Percentiles rank a stretch among this genome's conserved stretches.
Evolutionary conservation across 306 rosid species (phyloP).

Genomic region (Corylus heterophylla): DNA sequence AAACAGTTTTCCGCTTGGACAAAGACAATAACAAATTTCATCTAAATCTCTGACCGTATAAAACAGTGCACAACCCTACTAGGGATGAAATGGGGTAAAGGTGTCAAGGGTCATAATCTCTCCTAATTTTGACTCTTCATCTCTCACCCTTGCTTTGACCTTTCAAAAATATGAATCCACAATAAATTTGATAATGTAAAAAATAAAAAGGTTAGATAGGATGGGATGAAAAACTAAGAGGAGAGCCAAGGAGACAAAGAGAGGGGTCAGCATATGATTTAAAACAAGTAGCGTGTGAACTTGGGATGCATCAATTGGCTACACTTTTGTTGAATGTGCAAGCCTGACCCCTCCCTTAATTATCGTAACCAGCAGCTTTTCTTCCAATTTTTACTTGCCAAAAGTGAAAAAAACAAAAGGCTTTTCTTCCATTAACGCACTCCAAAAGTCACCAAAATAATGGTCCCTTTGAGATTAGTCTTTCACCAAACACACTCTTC

Average conservation of each 20-base stretch:
- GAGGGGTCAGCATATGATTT: conserved; percentile 41
- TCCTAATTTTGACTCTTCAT: no score
- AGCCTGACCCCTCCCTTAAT: conserved; percentile 7
- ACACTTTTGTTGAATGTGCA: conserved; percentile 5
- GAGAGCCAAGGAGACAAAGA: conserved; percentile 33
- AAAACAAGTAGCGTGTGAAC: conserved; percentile 26
- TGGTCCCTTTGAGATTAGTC: neutral
- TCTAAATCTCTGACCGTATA: no score
- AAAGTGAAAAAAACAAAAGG: neutral
- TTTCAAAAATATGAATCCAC: no score
- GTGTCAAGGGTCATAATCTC: no score
- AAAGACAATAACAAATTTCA: no score
- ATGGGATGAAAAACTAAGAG: neutral
- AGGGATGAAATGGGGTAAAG: no score
- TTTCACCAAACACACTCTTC: neutral
- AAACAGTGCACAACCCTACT: no score
- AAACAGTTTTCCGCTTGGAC: no score
- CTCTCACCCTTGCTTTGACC: no score
- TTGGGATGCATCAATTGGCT: conserved; percentile 31
- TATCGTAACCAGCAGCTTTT: neutral
- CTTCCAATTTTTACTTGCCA: neutral
- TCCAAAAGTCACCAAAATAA: neutral
- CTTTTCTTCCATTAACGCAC: neutral
- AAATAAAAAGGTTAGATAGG: neutral
- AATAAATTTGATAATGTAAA: neutral